Evolutionary conservation across 495 filamentous ascomycete species (phyloP).

Genomic region (Penicillium lagena): DNA sequence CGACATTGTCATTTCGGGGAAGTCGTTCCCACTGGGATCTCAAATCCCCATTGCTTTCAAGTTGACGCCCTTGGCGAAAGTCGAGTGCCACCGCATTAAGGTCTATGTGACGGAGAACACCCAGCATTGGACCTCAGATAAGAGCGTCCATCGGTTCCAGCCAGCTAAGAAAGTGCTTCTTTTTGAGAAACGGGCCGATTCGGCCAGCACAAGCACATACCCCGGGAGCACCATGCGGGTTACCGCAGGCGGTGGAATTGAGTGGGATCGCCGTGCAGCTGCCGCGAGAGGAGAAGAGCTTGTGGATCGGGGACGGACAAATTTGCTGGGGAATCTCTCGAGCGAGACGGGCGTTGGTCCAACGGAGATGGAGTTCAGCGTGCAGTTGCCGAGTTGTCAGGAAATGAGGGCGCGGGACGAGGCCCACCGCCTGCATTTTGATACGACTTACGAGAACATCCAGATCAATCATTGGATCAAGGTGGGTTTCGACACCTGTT

Average conservation of each 20-base stretch:
- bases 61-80: conserved; percentile 90
- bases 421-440: conserved; percentile 70
- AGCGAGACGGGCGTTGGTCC: conserved; percentile 65
- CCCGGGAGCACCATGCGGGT: conserved; percentile 73
- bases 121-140: conserved; percentile 87
- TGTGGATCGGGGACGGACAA: conserved; percentile 50
- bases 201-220: conserved; percentile 68
- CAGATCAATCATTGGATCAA: conserved; percentile 99
- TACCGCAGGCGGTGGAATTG: conserved; percentile 73
- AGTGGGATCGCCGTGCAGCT: conserved; percentile 53
- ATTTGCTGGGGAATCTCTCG: conserved; percentile 75
- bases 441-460: conserved; percentile 93
- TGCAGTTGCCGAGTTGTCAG: conserved; percentile 88
- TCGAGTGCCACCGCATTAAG: conserved; percentile 94
- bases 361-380: conserved; percentile 96
- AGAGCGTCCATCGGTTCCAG: conserved; percentile 82
- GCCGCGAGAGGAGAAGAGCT: conserved; percentile 55
- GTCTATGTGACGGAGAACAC: conserved; percentile 91
- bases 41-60: conserved; percentile 98
- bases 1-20: conserved; percentile 97
- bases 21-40: conserved; percentile 90
- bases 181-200: conserved; percentile 87
- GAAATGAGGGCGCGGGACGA: conserved; percentile 76
- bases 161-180: conserved; percentile 76
- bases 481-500: conserved; percentile 42